Evolutionary conservation across 306 rosid species (phyloP).

Genomic region (barrel medic (Medicago truncatula)): DNA sequence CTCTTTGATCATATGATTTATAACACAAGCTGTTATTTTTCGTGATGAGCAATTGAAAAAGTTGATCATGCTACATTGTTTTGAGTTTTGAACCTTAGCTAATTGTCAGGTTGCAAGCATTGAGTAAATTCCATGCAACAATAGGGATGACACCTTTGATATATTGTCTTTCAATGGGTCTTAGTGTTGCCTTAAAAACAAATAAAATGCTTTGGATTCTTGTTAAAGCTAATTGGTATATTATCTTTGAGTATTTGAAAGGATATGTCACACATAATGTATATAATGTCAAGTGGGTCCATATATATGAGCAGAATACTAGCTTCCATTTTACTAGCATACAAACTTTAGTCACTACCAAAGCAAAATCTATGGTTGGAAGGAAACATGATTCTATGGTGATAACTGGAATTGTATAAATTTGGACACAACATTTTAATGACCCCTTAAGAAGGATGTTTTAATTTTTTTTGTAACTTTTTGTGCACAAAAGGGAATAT

Average conservation of each 20-base stretch:
- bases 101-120: constrained; percentile 50
- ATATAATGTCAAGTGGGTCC: constrained; percentile 49
- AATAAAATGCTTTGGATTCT: constrained; percentile 71
- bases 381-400: constrained; percentile 8
- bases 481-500: constrained; percentile 13
- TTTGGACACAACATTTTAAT: constrained; percentile 11
- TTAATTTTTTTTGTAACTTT: constrained; percentile 15
- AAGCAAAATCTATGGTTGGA: constrained; percentile 26
- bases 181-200: constrained; percentile 52
- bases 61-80: background rate
- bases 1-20: background rate
- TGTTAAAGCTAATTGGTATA: constrained; percentile 40
- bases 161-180: constrained; percentile 48
- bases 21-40: background rate
- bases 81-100: constrained; percentile 49
- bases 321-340: constrained; percentile 43
- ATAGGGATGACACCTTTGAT: constrained; percentile 39
- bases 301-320: constrained; percentile 37
- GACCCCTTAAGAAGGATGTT: background rate
- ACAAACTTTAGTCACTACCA: constrained; percentile 44
- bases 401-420: constrained; percentile 17
- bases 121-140: constrained; percentile 37
- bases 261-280: constrained; percentile 24
- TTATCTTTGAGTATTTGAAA: constrained; percentile 36
- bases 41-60: background rate